Evolutionary conservation across 108 stramenopile species (phyloP), one percentile per base, ranked within the genome.

Genomic region (Craspedostauros australis): DNA sequence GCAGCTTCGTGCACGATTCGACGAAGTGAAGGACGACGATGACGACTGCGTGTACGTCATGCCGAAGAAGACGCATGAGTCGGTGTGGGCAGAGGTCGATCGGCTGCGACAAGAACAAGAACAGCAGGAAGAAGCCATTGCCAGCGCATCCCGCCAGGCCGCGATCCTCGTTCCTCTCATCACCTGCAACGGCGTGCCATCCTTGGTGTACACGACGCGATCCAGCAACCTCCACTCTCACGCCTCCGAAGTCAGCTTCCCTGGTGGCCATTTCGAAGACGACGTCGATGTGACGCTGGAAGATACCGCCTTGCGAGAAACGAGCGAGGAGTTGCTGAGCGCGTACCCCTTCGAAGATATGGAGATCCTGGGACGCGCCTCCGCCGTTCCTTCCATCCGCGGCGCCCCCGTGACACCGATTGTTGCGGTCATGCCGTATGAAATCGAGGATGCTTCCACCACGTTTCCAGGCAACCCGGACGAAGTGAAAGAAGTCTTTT

Each of bases 181-280:
- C 44, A 83, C 70, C 29, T 83, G 79, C 6, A 61, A 80, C 14
- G 87, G 81, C 4, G 60, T 62, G 16, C 84, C 91, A 5, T 93
- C 91, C 11, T 51, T 96, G 30, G 62, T 96, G 38, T 96, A 94
- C 65, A 92, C 90, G 18, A 68, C 68, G 33, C 72, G 95, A 56
- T 84, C 95, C 2, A 42, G 55, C 3, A 61, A 67, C 31, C 39
- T 96, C 14, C 69, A 71, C 25, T 50, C 70, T 3, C 91, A 94
- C 70, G 85, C 84, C 16, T 75, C 76, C 15, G 84, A 96, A 55
- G 78, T 91, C 29, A 68, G 73, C 16, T 90, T 90, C 55, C 84
- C 84, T 2, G 88, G 88, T 43, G 88, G 88, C n/a, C 82, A 90
- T 70, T 57, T 52, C 34, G 83, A 88, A 39, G 62, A 64, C 7